Base-by-base conservation (phyloP, 2,329 filamentous ascomycete species). In the Coniochaeta sp. region DNA sequence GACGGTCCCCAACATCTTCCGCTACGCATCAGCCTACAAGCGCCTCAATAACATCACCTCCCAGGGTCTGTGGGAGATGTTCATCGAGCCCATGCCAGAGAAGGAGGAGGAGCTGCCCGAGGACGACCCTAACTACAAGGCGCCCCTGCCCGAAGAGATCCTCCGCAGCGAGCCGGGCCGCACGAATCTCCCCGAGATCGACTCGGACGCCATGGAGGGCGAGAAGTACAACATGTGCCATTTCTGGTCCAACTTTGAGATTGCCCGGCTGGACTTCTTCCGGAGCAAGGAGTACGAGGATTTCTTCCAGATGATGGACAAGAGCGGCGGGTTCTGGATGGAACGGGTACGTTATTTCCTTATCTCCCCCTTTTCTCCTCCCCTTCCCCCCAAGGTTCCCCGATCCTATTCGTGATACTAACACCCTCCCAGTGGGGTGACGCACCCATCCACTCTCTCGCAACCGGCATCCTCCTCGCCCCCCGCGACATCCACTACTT, bases 211-310 rank as follows among this genome's bases (percentile, higher is more conserved):
- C 38, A 99, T 99, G 94, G 92, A 97, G 66, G 90, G 91, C 57
- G 94, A 99, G 69, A 89, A 85, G 62, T 99, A 99, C 78, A 99
- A 99, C 74, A 99, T 99, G 94, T 99, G 94, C 68, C 94, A 99
- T 75, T 99, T 96, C 76, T 99, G 94, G 94, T 96, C 91, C 69
- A 99, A 99, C 69, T 99, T 99, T 60, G 94, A 99, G 71, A 99
- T 99, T 72, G 94, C 94, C 13, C 84, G 85, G 54, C 80, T 99
- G 55, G 87, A 89, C 72, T 99, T 91, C 83, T 97, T 97, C 81
- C 84, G 94, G 61, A 96, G 91, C 75, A 92, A 96, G 72, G 88
- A 91, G 65, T 99, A 99, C 67, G 87, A 95, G 61, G 94, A 96
- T 59, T 99, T 99, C 70, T 99, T 99, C 69, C 78, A 96, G 63